Base-by-base conservation (phyloP, 192 early-diverging fungal species). In the Umbelopsis sp. region DNA sequence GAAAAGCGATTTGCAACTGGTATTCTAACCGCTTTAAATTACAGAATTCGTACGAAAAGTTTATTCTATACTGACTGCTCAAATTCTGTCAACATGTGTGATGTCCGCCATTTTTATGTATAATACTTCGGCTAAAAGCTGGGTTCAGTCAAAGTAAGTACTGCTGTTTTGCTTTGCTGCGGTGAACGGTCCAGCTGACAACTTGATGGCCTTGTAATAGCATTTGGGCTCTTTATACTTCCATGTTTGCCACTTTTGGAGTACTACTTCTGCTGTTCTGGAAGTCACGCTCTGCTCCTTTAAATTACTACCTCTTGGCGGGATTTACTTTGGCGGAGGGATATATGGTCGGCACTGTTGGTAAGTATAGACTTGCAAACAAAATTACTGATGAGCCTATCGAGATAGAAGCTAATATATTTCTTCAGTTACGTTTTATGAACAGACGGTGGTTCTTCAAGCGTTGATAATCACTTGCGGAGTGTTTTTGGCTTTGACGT, bases 381-480 rank as follows among this genome's bases (percentile, higher is more conserved):
- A 10, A 52, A 15, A 44, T 9, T 25, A 8, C 22, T 10, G 18
- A 15, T 16, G 6, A 46, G 20, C 23, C 16, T 53, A 33, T 20
- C 35, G 11, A n/a, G 22, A 6, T 18, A 47, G 46, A 55, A 16
- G 27, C 25, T 47, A 44, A 30, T 30, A 8, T n/a, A 13, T 22
- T 45, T 35, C 61, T 46, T 41, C 50, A 82, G 88, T 93, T 11
- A 87, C 89, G 11, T 89, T 90, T 68, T 90, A 88, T 76, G 81
- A 89, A 9, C 72, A 83, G 20, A 48, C 68, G 1, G 58, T 88
- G 37, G 93, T 94, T n/a, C 77, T 91, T 18, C 93, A 93, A 73
- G 93, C 91, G 0, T 79, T 91, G 53, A 80, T 90, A 15, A 84
- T 94, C 46, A 93, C 91, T 12, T 83, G 89, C 27, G 84, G 87